A percentile compares a stretch with the other conserved stretches of the same genome.
phyloP scores from a whole-genome alignment of 305 asterid genomes.

The Solanum hybrid region DNA sequence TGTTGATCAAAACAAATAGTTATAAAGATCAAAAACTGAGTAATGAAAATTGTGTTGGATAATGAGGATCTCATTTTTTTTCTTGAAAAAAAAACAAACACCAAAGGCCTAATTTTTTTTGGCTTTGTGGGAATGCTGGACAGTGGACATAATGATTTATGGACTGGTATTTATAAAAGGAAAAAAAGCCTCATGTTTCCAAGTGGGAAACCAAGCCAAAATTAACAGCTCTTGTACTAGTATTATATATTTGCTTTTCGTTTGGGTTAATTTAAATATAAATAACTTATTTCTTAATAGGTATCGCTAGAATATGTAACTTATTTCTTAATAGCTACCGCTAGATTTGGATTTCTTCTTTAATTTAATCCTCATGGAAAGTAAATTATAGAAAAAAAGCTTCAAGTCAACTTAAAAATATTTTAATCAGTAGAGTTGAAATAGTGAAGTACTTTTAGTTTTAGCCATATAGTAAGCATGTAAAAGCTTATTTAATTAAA shows the following conservation, averaged over 20 bases:
- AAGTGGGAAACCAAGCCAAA: background rate
- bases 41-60: background rate
- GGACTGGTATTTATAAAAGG: background rate
- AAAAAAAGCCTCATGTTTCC: background rate
- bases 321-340: background rate
- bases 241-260: background rate
- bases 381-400: background rate
- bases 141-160: background rate
- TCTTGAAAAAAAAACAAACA: background rate
- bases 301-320: background rate
- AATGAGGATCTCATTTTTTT: background rate
- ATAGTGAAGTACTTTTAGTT: background rate
- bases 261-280: background rate
- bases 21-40: background rate
- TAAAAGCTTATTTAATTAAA: background rate
- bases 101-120: background rate
- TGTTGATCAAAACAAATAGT: background rate
- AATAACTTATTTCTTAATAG: too few relatives aligned
- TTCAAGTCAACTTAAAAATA: background rate
- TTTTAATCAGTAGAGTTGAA: background rate
- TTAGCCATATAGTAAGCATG: background rate
- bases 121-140: background rate
- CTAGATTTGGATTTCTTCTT: background rate
- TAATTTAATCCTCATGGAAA: background rate
- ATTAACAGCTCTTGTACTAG: background rate